These are phyloP conservation scores for Psilocybe cubensis DNA, from an alignment of 768 basidiomycete genomes.

Conservation along the genomic window DNA sequence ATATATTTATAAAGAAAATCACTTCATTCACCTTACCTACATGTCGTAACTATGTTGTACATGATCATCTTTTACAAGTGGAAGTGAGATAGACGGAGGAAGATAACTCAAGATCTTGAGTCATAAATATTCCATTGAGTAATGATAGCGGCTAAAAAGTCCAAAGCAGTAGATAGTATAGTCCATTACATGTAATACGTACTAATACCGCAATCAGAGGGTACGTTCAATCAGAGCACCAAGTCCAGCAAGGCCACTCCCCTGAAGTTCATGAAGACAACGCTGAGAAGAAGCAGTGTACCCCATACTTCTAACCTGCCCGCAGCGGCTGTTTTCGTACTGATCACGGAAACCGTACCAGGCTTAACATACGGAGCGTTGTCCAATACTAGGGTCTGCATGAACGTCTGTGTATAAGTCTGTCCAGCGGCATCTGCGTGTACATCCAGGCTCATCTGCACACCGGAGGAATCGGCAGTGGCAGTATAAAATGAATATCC, in stretches of 20 bases:
- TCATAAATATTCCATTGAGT: too few species aligned
- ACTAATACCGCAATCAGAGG: too few species aligned
- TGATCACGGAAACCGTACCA: slow-evolving; percentile 21
- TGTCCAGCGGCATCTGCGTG: slow-evolving; percentile 25
- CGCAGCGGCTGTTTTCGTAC: slow-evolving; percentile 17
- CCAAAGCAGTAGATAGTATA: too few species aligned
- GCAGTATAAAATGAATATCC: slow-evolving; percentile 43
- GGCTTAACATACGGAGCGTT: slow-evolving; percentile 29
- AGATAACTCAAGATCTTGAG: too few species aligned
- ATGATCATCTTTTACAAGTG: too few species aligned
- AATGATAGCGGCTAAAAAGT: neutral
- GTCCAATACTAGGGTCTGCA: slow-evolving; percentile 31
- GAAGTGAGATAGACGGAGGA: too few species aligned
- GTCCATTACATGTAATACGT: too few species aligned
- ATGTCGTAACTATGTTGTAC: neutral
- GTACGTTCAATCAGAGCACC: neutral
- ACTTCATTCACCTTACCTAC: neutral
- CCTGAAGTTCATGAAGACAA: neutral
- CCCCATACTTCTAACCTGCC: neutral
- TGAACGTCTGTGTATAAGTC: slow-evolving; percentile 30
- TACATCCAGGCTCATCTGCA: slow-evolving; percentile 31
- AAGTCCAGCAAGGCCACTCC: slow-evolving; percentile 8
- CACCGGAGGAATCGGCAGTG: slow-evolving; percentile 25
- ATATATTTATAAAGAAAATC: neutral
- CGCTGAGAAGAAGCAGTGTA: neutral